A percentile compares a stretch with the other conserved stretches of the same genome.
phyloP scores from a whole-genome alignment of 495 filamentous ascomycete genomes.

The Barbatosphaeria neglecta region DNA sequence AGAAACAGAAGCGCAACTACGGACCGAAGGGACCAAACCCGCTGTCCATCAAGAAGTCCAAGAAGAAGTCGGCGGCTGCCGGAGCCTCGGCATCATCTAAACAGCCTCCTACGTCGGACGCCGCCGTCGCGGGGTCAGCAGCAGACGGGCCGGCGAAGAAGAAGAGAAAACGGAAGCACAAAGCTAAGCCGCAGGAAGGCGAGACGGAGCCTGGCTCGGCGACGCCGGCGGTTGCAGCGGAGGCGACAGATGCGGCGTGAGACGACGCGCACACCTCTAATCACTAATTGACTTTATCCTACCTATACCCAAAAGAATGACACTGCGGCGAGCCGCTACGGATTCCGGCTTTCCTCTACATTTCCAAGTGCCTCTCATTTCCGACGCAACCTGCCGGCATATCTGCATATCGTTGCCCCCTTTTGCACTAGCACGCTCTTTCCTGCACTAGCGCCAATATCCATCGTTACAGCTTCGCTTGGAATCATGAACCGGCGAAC shows the following conservation, averaged over 20 bases:
- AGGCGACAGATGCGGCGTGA: neutral
- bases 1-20: constrained; percentile 43
- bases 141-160: neutral
- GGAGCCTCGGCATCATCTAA: neutral
- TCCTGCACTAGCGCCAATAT: no score
- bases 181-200: neutral
- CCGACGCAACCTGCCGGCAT: no score
- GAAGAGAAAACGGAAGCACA: neutral
- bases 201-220: neutral
- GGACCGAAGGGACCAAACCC: constrained; percentile 84
- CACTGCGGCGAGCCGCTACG: no score
- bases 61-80: constrained; percentile 3
- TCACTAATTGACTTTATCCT: no score
- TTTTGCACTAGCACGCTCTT: no score
- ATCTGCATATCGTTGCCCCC: no score
- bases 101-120: neutral
- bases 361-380: no score
- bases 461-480: no score
- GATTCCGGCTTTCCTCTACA: no score
- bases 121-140: neutral
- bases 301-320: no score
- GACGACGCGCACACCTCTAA: no score
- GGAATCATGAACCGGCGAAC: no score
- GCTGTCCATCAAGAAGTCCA: constrained; percentile 68
- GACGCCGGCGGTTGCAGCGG: neutral